These are phyloP conservation scores for Urtica urens DNA, from an alignment of 306 rosid genomes.

Conservation along the genomic window DNA sequence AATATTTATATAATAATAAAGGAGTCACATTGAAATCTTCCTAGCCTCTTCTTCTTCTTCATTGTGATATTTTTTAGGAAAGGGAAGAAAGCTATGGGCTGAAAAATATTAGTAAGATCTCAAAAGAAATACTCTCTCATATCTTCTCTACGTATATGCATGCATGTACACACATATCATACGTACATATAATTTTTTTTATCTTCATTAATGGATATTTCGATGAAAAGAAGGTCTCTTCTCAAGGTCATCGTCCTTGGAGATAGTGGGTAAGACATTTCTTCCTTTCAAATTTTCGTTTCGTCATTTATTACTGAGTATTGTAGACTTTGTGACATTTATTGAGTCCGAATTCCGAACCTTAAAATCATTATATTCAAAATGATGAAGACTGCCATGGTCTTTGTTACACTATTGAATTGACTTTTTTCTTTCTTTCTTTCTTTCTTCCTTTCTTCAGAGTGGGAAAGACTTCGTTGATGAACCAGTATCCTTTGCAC, in stretches of 20 bases:
- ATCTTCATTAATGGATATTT: conserved; percentile 40
- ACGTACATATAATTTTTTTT: not conserved
- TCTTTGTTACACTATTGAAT: no score
- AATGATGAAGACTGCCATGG: no score
- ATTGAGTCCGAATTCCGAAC: not conserved
- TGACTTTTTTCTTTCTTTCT: conserved; percentile 5
- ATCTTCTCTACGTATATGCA: not conserved
- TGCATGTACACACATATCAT: conserved; percentile 10
- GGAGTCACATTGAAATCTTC: conserved; percentile 23
- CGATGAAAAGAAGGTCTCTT: conserved; percentile 46
- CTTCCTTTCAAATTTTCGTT: not conserved
- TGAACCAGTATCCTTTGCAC: conserved; percentile 77
- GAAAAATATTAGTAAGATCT: not conserved
- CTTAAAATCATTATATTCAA: no score
- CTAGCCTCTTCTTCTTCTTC: conserved; percentile 24
- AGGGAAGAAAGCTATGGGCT: not conserved
- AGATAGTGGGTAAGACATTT: conserved; percentile 63
- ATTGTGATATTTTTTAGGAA: not conserved
- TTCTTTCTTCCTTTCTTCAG: conserved; percentile 33
- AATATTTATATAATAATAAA: conserved; percentile 9
- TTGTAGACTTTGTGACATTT: not conserved
- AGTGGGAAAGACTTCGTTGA: conserved; percentile 84
- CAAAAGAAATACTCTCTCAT: not conserved
- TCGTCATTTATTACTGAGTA: not conserved
- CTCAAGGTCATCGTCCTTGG: conserved; percentile 89